phyloP scores from a whole-genome alignment of 2,329 filamentous ascomycete genomes.

The Aspergillus jensenii region DNA sequence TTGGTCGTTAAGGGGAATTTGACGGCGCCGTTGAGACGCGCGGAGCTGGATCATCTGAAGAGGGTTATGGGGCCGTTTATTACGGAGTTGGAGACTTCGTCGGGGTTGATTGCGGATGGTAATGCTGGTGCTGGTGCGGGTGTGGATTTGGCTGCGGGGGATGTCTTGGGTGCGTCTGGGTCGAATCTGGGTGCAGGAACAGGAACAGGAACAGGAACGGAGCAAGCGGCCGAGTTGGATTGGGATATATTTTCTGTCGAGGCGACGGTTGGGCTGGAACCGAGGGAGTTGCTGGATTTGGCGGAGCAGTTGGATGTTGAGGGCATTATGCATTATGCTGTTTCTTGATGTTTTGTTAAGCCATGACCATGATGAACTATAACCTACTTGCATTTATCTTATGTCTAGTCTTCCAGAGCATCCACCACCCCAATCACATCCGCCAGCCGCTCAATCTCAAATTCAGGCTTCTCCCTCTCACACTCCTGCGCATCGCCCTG shows the following conservation, averaged over 20 bases:
- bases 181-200: no score
- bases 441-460: neutral
- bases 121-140: neutral
- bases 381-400: no score
- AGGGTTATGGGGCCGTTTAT: neutral
- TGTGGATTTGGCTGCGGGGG: neutral
- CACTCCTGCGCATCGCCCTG: conserved; percentile 15
- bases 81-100: no score
- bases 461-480: neutral
- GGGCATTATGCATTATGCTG: neutral
- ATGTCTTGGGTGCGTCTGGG: no score
- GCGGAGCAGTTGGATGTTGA: conserved; percentile 24
- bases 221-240: conserved; percentile 25
- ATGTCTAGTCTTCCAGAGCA: neutral
- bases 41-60: conserved; percentile 26
- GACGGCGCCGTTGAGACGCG: conserved; percentile 38
- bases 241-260: conserved; percentile 26
- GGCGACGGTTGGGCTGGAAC: conserved; percentile 24
- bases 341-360: neutral
- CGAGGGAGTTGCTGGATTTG: conserved; percentile 24
- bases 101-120: no score
- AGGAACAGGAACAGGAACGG: conserved; percentile 23
- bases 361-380: no score
- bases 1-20: conserved; percentile 40
- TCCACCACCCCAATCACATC: neutral